Evolutionary conservation across 352 stramenopile species (phyloP).

Genomic region (Phytopythium mirpurense): DNA sequence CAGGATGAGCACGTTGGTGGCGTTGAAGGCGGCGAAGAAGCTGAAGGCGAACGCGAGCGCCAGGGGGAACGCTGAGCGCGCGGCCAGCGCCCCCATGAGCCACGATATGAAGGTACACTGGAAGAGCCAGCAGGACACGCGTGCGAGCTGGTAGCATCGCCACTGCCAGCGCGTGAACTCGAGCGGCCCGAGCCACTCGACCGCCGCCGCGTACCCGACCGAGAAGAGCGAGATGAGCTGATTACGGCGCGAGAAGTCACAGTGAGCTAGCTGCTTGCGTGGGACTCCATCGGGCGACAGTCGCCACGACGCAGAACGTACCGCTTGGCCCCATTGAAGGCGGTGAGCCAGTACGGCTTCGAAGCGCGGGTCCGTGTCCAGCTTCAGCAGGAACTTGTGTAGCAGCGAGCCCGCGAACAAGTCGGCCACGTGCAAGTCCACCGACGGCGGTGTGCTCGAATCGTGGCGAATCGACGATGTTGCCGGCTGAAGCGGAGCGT

Average conservation of each 20-base stretch:
- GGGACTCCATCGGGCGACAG: background rate
- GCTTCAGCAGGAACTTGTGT: constrained; percentile 17
- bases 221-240: constrained; percentile 51
- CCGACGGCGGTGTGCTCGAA: background rate
- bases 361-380: constrained; percentile 22
- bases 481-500: background rate
- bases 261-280: background rate
- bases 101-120: constrained; percentile 35
- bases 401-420: constrained; percentile 12
- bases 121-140: constrained; percentile 23
- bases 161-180: constrained; percentile 47
- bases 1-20: constrained; percentile 53
- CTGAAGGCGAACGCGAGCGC: constrained; percentile 21
- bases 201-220: constrained; percentile 28
- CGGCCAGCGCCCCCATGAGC: constrained; percentile 15
- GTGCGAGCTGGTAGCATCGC: constrained; percentile 32
- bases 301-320: constrained; percentile 10
- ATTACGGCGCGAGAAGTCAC: no score
- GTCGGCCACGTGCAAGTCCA: constrained; percentile 9
- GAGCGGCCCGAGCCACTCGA: constrained; percentile 46
- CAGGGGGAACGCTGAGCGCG: constrained; percentile 27
- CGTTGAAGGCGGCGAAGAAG: constrained; percentile 51
- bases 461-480: background rate
- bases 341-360: constrained; percentile 19
- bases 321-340: constrained; percentile 32